Evolutionary conservation across 1,284 basidiomycete genomes (phyloP).

Genomic region (Ganoderma leucocontextum): DNA sequence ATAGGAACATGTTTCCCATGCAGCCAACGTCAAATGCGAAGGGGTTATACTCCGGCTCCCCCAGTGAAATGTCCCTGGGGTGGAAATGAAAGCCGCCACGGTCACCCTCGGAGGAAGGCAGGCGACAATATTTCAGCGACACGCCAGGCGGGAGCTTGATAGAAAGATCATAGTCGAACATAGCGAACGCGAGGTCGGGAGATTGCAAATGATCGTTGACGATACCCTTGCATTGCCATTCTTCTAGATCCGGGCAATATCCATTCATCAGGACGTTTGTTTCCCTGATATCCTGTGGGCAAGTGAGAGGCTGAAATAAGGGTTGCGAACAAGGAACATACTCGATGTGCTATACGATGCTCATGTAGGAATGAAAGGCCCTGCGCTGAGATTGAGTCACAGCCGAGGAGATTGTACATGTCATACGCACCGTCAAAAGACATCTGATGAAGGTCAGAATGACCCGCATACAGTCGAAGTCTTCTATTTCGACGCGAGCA

Average conservation of each 20-base stretch:
- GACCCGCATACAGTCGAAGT: neutral
- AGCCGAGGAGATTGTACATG: neutral
- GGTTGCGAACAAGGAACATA: too few relatives aligned
- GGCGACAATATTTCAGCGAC: neutral
- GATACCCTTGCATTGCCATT: neutral
- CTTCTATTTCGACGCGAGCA: neutral
- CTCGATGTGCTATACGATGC: constrained; percentile 6
- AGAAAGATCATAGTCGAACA: constrained; percentile 14
- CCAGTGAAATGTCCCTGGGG: neutral
- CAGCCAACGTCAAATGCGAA: neutral
- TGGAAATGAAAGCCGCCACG: neutral
- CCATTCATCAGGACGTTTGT: neutral
- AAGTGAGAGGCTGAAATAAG: too few relatives aligned
- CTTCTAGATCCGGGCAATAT: constrained; percentile 2
- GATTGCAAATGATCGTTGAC: neutral
- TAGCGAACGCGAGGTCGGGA: neutral
- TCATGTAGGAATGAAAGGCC: constrained; percentile 6
- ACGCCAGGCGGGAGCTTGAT: neutral
- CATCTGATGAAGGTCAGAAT: constrained; percentile 9
- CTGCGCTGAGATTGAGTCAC: neutral
- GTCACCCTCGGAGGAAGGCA: neutral
- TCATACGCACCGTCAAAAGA: constrained; percentile 4
- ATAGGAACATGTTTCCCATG: too few relatives aligned
- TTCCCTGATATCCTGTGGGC: constrained; percentile 7
- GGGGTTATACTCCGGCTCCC: constrained; percentile 1